Conservation (phyloP, 495 filamentous ascomycete species). For the Podospora anserina region DNA sequence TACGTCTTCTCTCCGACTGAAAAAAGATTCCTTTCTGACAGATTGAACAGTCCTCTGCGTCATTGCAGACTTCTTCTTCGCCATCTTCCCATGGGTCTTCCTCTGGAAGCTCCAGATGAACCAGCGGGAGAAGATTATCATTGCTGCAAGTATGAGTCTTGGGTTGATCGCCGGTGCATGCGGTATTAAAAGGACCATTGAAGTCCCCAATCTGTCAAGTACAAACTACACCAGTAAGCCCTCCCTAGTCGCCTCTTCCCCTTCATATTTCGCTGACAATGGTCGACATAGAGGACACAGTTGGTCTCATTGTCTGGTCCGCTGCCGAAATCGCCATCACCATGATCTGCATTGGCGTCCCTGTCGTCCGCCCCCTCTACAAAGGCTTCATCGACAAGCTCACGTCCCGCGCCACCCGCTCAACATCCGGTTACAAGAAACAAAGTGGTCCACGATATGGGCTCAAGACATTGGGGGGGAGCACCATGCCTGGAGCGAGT, state of each 20-base stretch:
- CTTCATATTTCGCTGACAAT: not conserved
- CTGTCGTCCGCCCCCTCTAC: slow-evolving; percentile 16
- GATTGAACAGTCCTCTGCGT: slow-evolving; percentile 17
- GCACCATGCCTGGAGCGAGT: not conserved
- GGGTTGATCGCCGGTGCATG: not conserved
- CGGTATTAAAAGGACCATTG: not conserved
- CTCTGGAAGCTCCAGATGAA: slow-evolving; percentile 50
- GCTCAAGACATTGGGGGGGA: not conserved
- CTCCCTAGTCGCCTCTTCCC: not conserved
- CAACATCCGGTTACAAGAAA: slow-evolving; percentile 10
- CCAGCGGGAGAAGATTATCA: slow-evolving; percentile 43
- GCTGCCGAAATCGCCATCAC: slow-evolving; percentile 25
- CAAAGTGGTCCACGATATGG: not conserved
- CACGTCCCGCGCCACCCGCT: slow-evolving; percentile 9
- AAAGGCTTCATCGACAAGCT: slow-evolving; percentile 7
- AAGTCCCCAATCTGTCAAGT: not conserved
- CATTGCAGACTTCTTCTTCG: slow-evolving; percentile 46
- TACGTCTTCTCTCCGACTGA: slow-evolving; percentile 8
- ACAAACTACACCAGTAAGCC: not conserved
- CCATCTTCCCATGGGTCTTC: slow-evolving; percentile 45
- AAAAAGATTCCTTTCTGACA: slow-evolving; percentile 1
- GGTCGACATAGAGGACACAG: slow-evolving; percentile 23
- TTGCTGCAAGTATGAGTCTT: slow-evolving; percentile 27
- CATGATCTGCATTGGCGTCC: slow-evolving; percentile 24
- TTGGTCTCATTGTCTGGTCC: slow-evolving; percentile 26